A percentile compares a stretch with the other conserved stretches of the same genome.
Conservation (phyloP, 345 rosid species). For the Boechera retrofracta region DNA sequence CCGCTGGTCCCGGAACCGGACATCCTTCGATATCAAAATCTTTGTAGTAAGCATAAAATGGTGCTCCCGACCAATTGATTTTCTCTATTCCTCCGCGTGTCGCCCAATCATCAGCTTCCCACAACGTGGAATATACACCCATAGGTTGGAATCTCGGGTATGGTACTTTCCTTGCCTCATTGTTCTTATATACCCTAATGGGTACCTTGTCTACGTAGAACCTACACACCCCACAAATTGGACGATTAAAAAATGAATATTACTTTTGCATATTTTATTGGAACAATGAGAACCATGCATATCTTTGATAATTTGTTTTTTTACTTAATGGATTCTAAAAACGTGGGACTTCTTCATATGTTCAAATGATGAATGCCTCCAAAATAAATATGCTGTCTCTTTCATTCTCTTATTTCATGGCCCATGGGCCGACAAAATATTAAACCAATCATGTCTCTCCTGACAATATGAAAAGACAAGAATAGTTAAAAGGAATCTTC, state of each 20-base stretch:
- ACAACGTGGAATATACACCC: constrained; percentile 87
- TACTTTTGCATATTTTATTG: neutral
- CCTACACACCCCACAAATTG: constrained; percentile 48
- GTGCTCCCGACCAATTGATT: constrained; percentile 87
- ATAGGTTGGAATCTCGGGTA: constrained; percentile 80
- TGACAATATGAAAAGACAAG: constrained; percentile 35
- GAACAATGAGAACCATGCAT: neutral
- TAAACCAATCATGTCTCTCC: constrained; percentile 38
- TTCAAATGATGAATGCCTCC: constrained; percentile 31
- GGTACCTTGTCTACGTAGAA: constrained; percentile 80
- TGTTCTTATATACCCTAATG: constrained; percentile 88
- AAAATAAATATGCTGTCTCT: constrained; percentile 39
- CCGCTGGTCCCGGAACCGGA: constrained; percentile 70
- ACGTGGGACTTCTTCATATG: constrained; percentile 14
- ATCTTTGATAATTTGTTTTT: neutral
- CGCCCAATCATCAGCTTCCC: constrained; percentile 99
- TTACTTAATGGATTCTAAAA: constrained; percentile 10
- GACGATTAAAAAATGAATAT: neutral
- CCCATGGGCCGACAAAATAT: constrained; percentile 37
- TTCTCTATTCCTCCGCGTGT: constrained; percentile 94
- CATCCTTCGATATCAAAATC: constrained; percentile 94
- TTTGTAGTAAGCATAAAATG: constrained; percentile 79
- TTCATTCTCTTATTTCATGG: constrained; percentile 42
- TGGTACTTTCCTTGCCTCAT: constrained; percentile 70
- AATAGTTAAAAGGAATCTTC: constrained; percentile 22